Base-by-base conservation (phyloP, 108 stramenopile genomes). In the Aurantiochytrium sp. region DNA sequence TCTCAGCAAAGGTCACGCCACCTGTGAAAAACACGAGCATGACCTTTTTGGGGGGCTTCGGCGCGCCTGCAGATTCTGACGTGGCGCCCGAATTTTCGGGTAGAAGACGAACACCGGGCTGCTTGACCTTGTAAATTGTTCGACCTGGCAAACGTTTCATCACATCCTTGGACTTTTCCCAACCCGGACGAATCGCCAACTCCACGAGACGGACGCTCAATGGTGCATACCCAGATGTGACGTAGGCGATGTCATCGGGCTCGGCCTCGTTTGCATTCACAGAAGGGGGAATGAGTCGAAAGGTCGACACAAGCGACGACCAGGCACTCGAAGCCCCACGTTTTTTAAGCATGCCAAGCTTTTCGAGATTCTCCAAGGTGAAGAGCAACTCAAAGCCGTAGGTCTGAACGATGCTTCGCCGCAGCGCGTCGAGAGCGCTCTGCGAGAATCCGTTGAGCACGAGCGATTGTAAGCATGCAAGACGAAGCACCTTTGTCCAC, bases 21-120 rank as follows among this genome's bases (percentile, higher is more conserved):
- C 76, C 76, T 21, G 76, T 83, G 51, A 83, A 83, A 45, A 83
- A 83, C 16, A 83, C 76, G 19, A 83, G 45, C 76, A 83, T 83
- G 6, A 83, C 76, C 28, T 83, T 83, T 45, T 83, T 83, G 23
- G 16, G 19, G 43, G 19, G n/a, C 12, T 53, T 25, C 8, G 6
- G 14, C 8, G 55, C 14, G 55, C 16, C 35, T 14, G 35, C 42
- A 10, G 64, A 6, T 6, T 69, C 42, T 6, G 64, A 14, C 1
- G 64, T 10, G 35, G 64, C 1, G 42, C 64, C 64, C 64, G 42
- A 14, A 10, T 28, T 10, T 23, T 83, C 49, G 25, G 51, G 49
- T 16, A 28, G n/a, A 12, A 83, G 28, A 23, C 49, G 76, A 43
- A 83, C 76, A 12, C 76, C 76, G 28, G 76, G 76, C 51, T 83